Base-by-base conservation (phyloP, 257 asterid genomes). In the Marsdenia floribunda region DNA sequence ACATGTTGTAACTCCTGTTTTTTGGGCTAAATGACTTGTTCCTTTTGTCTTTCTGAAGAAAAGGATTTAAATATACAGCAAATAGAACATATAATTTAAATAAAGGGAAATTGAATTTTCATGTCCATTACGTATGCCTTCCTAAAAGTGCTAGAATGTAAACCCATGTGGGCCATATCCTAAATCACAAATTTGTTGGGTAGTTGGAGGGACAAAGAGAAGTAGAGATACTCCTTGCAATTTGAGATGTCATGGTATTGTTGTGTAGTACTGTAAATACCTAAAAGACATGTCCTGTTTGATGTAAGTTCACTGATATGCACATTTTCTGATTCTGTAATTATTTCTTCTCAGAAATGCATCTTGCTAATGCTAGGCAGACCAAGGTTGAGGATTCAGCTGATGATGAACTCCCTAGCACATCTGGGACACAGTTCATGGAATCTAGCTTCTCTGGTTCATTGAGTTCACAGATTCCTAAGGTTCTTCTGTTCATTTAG, bases 391-490 rank as follows among this genome's bases (percentile, higher is more conserved):
- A 86, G 73, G 90, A 87, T 83, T 82, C 91, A 35, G 44, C 81
- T 19, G 98, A 86, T 52, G 97, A 87, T 80, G 96, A 95, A 82
- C 79, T 80, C 74, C 90, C 92, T 18, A 89, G 96, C 86, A 92
- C 97, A 79, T 90, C 99, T 3, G 96, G 96, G 74, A 79, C 83
- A 71, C 93, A 89, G 75, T 79, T 80, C 77, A 72, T 82, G 57
- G 93, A 86, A 80, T 77, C 87, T 61, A 88, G 77, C 76, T 68
- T 80, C 66, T 72, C 82, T 14, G 93, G 86, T 75, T 78, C 83
- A 55, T 86, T 90, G 54, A 85, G 80, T 78, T 77, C 85, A 65
- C 86, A 82, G 79, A 64, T 35, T 76, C 78, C 81, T 5, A 92
- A 92, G 96, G 93, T 83, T 80, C 75, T 81, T 80, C 75, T 81